Percentiles rank a stretch among this genome's conserved stretches.
phyloP scores from a whole-genome alignment of 768 basidiomycete species.

The Chalciporus pseudorubinellus region DNA sequence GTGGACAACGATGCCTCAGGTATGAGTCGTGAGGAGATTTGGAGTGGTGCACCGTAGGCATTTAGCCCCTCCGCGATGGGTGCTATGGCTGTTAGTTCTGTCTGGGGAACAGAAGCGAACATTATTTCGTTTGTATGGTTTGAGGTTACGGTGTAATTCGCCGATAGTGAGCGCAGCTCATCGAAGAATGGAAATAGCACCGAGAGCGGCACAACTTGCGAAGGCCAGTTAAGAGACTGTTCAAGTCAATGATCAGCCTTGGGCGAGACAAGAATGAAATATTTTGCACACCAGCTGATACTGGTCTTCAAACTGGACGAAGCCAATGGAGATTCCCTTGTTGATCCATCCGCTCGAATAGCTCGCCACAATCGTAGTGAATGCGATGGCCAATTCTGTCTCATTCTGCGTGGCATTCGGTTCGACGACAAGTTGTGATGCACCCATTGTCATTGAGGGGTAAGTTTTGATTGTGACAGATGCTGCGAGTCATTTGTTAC shows the following conservation, averaged over 20 bases:
- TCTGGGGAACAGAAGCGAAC: neutral
- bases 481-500: neutral
- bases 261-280: too few relatives aligned
- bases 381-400: slow-evolving; percentile 1
- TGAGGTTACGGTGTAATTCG: neutral
- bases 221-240: slow-evolving; percentile 1
- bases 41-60: neutral
- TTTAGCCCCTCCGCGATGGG: neutral
- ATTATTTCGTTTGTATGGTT: neutral
- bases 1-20: neutral
- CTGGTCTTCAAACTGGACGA: neutral
- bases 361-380: slow-evolving; percentile 5
- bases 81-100: neutral
- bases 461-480: slow-evolving; percentile 3
- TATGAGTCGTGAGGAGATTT: slow-evolving; percentile 4
- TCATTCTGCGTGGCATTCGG: neutral
- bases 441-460: neutral
- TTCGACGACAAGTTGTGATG: neutral
- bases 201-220: neutral
- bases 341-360: neutral
- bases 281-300: neutral
- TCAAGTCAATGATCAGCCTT: too few relatives aligned
- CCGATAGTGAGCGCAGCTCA: neutral
- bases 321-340: neutral
- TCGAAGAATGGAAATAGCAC: slow-evolving; percentile 1